A percentile compares a stretch with the other conserved stretches of the same genome.
phyloP scores from a whole-genome alignment of 768 basidiomycete species.

The Agaricus sinodeliciosus region DNA sequence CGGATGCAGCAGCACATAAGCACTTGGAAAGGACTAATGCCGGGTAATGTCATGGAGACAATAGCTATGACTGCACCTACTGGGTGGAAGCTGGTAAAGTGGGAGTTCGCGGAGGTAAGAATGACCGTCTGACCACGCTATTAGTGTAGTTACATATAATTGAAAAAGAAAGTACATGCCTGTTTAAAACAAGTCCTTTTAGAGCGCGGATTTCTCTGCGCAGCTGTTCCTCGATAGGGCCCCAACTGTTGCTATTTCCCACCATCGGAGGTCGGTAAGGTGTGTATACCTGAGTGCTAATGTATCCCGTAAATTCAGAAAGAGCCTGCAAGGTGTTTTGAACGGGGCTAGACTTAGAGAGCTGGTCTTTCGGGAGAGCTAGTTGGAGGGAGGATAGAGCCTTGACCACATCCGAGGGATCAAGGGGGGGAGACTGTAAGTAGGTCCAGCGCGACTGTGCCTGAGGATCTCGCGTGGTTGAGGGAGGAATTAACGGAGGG shows the following conservation, averaged over 20 bases:
- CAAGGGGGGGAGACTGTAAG: conserved; percentile 21
- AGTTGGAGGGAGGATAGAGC: conserved; percentile 30
- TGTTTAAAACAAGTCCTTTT: conserved; percentile 73
- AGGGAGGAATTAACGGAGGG: conserved; percentile 12
- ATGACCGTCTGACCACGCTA: conserved; percentile 27
- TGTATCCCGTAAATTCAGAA: conserved; percentile 72
- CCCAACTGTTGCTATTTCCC: conserved; percentile 19
- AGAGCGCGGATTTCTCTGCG: conserved; percentile 68
- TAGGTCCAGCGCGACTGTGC: conserved; percentile 32
- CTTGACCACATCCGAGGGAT: conserved; percentile 30
- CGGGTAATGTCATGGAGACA: background rate
- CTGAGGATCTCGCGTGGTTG: conserved; percentile 17
- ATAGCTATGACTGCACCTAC: background rate
- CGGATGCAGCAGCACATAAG: background rate
- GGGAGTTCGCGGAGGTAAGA: conserved; percentile 28
- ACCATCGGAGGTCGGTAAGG: conserved; percentile 31
- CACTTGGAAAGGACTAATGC: background rate
- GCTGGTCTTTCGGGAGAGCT: conserved; percentile 28
- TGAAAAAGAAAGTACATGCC: conserved; percentile 32
- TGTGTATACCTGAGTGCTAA: conserved; percentile 66
- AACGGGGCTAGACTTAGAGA: conserved; percentile 29
- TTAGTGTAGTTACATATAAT: background rate
- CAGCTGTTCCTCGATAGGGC: conserved; percentile 59
- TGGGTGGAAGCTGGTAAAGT: conserved; percentile 10
- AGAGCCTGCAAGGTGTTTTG: conserved; percentile 62